Conservation (phyloP, 2,329 filamentous ascomycete genomes). For the Leptodontidium sp. region DNA sequence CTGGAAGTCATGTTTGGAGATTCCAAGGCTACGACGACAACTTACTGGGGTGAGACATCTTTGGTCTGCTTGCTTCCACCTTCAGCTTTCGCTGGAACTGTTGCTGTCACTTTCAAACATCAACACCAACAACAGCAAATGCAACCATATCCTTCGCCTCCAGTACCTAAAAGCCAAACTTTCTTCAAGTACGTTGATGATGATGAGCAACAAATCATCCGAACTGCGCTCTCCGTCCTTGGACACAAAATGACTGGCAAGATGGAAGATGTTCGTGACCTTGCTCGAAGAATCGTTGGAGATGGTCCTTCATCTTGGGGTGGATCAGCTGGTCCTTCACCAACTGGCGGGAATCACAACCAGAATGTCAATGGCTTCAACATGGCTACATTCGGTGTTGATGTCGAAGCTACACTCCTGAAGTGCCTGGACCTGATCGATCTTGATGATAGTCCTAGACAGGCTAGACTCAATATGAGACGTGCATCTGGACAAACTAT, state of each 20-base stretch:
- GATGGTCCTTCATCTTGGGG: conserved; percentile 59
- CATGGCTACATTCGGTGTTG: conserved; percentile 46
- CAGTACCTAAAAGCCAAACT: conserved; percentile 57
- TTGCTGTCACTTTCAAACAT: conserved; percentile 67
- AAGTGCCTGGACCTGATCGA: conserved; percentile 82
- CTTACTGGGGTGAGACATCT: conserved; percentile 69
- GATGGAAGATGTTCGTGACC: conserved; percentile 66
- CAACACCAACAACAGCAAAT: conserved; percentile 55
- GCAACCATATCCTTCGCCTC: conserved; percentile 52
- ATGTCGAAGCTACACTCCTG: conserved; percentile 59
- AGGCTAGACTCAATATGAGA: conserved; percentile 72
- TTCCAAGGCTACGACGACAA: conserved; percentile 66
- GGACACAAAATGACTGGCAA: conserved; percentile 71
- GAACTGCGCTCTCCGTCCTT: conserved; percentile 71
- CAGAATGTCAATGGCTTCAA: conserved; percentile 54
- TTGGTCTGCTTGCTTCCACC: conserved; percentile 70
- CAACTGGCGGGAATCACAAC: conserved; percentile 55
- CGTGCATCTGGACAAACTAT: conserved; percentile 77
- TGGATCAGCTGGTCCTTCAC: conserved; percentile 52
- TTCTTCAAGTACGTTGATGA: conserved; percentile 80
- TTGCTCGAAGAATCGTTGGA: conserved; percentile 67
- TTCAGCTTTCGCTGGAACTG: conserved; percentile 62
- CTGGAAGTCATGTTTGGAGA: conserved; percentile 89
- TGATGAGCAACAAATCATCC: conserved; percentile 72
- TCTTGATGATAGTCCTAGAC: conserved; percentile 75